phyloP scores from a whole-genome alignment of 2,329 filamentous ascomycete genomes.

The Ophiobolus disseminans region DNA sequence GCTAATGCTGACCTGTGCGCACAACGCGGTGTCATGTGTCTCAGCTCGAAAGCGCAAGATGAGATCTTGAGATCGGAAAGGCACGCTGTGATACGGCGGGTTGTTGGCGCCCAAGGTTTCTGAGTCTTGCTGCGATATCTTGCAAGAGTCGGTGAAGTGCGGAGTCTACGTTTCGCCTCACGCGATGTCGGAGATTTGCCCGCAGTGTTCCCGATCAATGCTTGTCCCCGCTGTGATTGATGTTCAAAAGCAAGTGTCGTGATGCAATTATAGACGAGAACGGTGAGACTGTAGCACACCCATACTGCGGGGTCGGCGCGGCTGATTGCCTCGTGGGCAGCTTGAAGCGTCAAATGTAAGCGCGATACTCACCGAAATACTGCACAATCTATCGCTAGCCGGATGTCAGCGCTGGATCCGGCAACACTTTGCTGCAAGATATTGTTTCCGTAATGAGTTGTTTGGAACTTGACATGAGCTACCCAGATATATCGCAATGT shows the following conservation, averaged over 20 bases:
- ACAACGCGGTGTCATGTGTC: constrained; percentile 42
- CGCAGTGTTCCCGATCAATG: constrained; percentile 6
- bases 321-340: constrained; percentile 19
- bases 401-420: not conserved
- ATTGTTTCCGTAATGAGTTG: not conserved
- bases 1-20: constrained; percentile 44
- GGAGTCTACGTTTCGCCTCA: not conserved
- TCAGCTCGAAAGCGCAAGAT: constrained; percentile 17
- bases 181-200: constrained; percentile 5
- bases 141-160: not conserved
- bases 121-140: not conserved
- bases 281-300: constrained; percentile 21
- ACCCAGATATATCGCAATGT: too few relatives aligned
- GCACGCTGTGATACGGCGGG: not conserved
- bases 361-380: constrained; percentile 12
- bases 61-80: constrained; percentile 8
- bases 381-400: not conserved
- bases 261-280: constrained; percentile 18
- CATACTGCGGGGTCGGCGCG: constrained; percentile 25
- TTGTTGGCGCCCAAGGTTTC: not conserved
- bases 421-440: constrained; percentile 8
- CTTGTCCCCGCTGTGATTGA: constrained; percentile 6
- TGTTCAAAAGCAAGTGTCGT: constrained; percentile 13
- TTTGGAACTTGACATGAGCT: too few relatives aligned
- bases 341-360: constrained; percentile 15